These are phyloP conservation scores for Phytophthora meadii DNA, from an alignment of 352 stramenopile species.

Conservation along the genomic window DNA sequence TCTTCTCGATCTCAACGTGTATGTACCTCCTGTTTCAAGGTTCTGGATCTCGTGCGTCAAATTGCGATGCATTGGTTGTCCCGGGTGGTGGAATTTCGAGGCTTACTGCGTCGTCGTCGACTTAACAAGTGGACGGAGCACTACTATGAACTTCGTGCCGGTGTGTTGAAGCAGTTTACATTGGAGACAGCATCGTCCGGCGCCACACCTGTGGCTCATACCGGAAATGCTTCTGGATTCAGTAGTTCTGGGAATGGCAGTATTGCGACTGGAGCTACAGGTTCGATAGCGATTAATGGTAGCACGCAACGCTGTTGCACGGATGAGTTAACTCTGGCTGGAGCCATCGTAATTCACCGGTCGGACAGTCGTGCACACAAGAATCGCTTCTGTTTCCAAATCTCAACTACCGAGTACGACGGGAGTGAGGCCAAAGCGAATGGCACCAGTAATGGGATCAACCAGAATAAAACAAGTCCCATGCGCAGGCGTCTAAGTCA, in stretches of 20 bases:
- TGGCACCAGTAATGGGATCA: slow-evolving; percentile 5
- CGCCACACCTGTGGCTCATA: slow-evolving; percentile 19
- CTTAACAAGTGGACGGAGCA: slow-evolving; percentile 85
- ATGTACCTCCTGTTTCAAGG: slow-evolving; percentile 70
- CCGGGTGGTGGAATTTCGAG: slow-evolving; percentile 72
- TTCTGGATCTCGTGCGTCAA: slow-evolving; percentile 73
- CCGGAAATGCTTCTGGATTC: slow-evolving; percentile 21
- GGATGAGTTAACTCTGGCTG: slow-evolving; percentile 71
- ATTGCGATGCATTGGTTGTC: slow-evolving; percentile 75
- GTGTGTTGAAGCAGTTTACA: slow-evolving; percentile 81
- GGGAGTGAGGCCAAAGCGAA: slow-evolving; percentile 26
- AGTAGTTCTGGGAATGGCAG: slow-evolving; percentile 21
- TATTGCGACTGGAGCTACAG: slow-evolving; percentile 6
- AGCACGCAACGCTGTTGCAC: slow-evolving; percentile 46
- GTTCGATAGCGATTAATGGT: background rate
- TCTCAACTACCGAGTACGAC: slow-evolving; percentile 67
- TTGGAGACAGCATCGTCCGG: slow-evolving; percentile 45
- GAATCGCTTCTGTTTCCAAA: slow-evolving; percentile 85
- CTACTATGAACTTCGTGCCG: slow-evolving; percentile 81
- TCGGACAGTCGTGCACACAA: slow-evolving; percentile 71
- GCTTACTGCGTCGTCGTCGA: slow-evolving; percentile 71
- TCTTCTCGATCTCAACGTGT: slow-evolving; percentile 70
- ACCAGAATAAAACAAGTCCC: slow-evolving; percentile 31
- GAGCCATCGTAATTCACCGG: slow-evolving; percentile 84
- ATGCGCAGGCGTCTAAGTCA: slow-evolving; percentile 24